Conservation (phyloP, 2,329 filamentous ascomycete genomes). For the Drechslerella dactyloides region DNA sequence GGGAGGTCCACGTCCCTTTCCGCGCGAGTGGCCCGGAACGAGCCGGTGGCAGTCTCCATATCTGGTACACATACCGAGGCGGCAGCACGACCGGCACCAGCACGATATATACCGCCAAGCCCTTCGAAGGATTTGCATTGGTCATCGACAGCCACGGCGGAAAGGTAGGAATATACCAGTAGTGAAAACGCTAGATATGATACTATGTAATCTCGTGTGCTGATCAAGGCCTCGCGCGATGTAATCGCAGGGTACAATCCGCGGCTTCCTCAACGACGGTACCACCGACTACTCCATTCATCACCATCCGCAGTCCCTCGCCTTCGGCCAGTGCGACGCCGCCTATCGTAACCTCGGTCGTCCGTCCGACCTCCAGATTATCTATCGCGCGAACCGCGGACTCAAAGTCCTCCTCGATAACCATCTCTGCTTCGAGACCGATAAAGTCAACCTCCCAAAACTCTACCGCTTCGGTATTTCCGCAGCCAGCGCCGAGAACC, state of each 20-base stretch:
- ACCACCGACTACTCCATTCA: conserved; percentile 77
- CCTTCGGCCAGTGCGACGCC: conserved; percentile 92
- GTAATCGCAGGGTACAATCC: conserved; percentile 73
- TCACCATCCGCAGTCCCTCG: conserved; percentile 78
- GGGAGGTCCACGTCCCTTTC: conserved; percentile 85
- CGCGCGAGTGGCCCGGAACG: conserved; percentile 83
- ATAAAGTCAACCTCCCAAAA: conserved; percentile 75
- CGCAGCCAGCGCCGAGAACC: conserved; percentile 85
- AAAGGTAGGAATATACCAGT: conserved; percentile 58
- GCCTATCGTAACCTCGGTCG: conserved; percentile 88
- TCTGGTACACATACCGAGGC: conserved; percentile 67
- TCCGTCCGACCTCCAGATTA: conserved; percentile 77
- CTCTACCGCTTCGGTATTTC: conserved; percentile 87
- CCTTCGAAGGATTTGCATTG: conserved; percentile 87
- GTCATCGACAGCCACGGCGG: conserved; percentile 85
- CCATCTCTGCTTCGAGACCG: conserved; percentile 79
- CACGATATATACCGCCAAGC: conserved; percentile 54
- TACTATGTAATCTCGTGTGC: conserved; percentile 4
- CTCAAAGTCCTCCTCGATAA: conserved; percentile 84
- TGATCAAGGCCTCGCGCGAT: conserved; percentile 15
- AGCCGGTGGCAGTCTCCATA: conserved; percentile 84
- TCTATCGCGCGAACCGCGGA: conserved; percentile 67
- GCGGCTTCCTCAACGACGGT: conserved; percentile 94
- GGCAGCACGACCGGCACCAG: conserved; percentile 63
- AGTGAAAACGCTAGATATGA: neutral